Conservation (phyloP, 345 rosid genomes). For the Draba incana region DNA sequence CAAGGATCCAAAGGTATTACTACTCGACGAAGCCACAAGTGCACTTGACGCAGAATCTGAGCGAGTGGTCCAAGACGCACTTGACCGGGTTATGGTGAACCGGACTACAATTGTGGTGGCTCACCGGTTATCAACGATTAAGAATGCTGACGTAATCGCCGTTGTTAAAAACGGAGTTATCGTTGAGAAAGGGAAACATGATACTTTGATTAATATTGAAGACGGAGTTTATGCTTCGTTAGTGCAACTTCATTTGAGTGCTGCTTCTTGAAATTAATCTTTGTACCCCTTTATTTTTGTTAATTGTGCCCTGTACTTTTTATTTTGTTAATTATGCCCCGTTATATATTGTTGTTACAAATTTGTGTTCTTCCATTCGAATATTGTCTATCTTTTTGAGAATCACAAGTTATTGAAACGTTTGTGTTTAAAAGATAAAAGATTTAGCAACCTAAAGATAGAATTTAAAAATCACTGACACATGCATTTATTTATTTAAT, state of each 20-base stretch:
- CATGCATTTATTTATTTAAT: too few species aligned
- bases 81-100: conserved; percentile 59
- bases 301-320: background rate
- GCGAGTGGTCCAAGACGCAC: conserved; percentile 70
- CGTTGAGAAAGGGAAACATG: conserved; percentile 71
- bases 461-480: too few species aligned
- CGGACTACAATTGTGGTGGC: conserved; percentile 69
- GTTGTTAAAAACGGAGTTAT: conserved; percentile 65
- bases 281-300: conserved; percentile 3
- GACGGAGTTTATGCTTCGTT: conserved; percentile 67
- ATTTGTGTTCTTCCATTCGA: background rate
- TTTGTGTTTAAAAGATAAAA: too few species aligned
- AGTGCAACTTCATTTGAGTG: conserved; percentile 56
- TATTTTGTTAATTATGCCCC: background rate
- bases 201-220: conserved; percentile 48
- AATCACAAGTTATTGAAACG: too few species aligned
- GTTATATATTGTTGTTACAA: background rate
- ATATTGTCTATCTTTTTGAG: too few species aligned
- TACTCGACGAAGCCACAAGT: conserved; percentile 80
- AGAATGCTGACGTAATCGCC: conserved; percentile 62
- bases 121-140: conserved; percentile 67
- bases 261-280: conserved; percentile 31
- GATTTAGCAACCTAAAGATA: too few species aligned
- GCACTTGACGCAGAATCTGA: conserved; percentile 80
- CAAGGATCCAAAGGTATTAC: conserved; percentile 61